These are phyloP conservation scores for Karstenula rhodostoma DNA, from an alignment of 2,329 filamentous ascomycete species.

Conservation along the genomic window DNA sequence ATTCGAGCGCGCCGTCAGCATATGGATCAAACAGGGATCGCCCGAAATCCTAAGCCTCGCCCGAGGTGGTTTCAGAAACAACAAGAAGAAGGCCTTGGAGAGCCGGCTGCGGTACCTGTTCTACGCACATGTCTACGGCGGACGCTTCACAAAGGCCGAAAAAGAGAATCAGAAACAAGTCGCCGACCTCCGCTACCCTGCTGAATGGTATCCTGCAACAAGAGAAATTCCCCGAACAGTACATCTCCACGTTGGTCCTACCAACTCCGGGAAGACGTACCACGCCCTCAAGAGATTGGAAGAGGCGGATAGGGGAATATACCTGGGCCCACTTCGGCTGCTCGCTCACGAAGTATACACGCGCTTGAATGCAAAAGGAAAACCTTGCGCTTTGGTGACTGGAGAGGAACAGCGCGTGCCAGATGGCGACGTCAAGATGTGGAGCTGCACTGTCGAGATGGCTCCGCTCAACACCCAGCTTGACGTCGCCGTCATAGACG, in stretches of 20 bases:
- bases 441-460: conserved; percentile 96
- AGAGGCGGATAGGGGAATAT: conserved; percentile 77
- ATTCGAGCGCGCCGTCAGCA: conserved; percentile 32
- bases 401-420: conserved; percentile 86
- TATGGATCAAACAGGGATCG: conserved; percentile 31
- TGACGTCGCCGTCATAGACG: conserved; percentile 95
- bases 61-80: conserved; percentile 17
- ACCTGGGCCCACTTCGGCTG: conserved; percentile 87
- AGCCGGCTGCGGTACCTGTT: conserved; percentile 74
- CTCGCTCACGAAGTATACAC: conserved; percentile 94
- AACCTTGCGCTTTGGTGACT: conserved; percentile 80
- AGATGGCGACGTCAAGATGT: conserved; percentile 62
- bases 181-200: conserved; percentile 85
- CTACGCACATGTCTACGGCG: conserved; percentile 54
- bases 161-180: conserved; percentile 56
- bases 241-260: conserved; percentile 93
- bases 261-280: conserved; percentile 98
- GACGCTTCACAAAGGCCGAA: conserved; percentile 47
- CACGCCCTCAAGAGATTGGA: conserved; percentile 88
- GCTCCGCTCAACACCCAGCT: conserved; percentile 66
- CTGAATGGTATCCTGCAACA: conserved; percentile 91
- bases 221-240: conserved; percentile 81
- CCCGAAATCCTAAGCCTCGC: conserved; percentile 28
- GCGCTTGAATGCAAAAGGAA: conserved; percentile 81
- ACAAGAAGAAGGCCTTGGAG: conserved; percentile 37